A percentile compares a stretch with the other conserved stretches of the same genome.
Conservation (phyloP, 306 rosid species). For the Hippophae rhamnoides region DNA sequence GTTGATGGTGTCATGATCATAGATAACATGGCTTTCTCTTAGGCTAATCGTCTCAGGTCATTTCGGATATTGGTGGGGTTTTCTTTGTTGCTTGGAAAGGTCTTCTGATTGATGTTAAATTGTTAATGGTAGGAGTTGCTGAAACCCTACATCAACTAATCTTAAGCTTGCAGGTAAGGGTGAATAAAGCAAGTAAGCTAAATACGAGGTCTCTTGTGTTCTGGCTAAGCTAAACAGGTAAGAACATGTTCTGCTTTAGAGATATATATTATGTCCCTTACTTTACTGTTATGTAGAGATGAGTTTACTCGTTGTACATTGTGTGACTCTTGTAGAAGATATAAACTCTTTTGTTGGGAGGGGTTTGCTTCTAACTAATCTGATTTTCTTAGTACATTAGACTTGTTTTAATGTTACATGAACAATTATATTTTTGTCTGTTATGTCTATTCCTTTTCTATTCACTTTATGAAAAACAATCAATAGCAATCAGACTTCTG, state of each 20-base stretch:
- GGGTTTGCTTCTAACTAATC: slow-evolving; percentile 19
- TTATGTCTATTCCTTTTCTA: no score
- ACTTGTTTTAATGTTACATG: slow-evolving; percentile 27
- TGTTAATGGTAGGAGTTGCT: slow-evolving; percentile 20
- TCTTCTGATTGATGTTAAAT: slow-evolving; percentile 16
- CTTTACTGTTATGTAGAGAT: slow-evolving; percentile 35
- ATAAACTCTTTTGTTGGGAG: slow-evolving; percentile 25
- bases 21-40: slow-evolving; percentile 11
- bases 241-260: slow-evolving; percentile 28
- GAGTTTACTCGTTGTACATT: slow-evolving; percentile 47
- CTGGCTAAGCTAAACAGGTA: neutral
- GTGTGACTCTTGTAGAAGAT: slow-evolving; percentile 40
- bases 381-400: slow-evolving; percentile 21
- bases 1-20: slow-evolving; percentile 12
- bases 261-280: slow-evolving; percentile 19
- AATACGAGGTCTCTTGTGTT: no score
- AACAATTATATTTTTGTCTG: neutral
- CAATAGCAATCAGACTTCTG: no score
- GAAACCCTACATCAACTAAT: slow-evolving; percentile 24
- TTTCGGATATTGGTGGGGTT: slow-evolving; percentile 19
- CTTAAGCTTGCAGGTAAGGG: slow-evolving; percentile 35
- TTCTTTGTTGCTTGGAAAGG: slow-evolving; percentile 19
- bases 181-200: slow-evolving; percentile 21
- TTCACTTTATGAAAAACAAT: no score
- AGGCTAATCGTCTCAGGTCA: slow-evolving; percentile 15